Evolutionary conservation across 306 rosid genomes (phyloP).

Genomic region (Quercus suber): DNA sequence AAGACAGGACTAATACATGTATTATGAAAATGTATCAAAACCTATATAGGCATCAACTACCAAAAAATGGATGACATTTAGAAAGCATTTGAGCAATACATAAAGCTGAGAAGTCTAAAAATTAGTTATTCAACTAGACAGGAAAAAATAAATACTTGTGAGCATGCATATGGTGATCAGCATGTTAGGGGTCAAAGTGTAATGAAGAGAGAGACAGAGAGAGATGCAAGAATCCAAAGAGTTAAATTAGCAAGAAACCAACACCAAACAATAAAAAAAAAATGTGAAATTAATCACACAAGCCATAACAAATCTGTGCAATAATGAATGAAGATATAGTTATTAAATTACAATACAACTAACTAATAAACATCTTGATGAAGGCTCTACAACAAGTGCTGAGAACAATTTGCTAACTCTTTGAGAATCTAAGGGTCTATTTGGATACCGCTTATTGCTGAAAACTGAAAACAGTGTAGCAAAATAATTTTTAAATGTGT

Average conservation of each 20-base stretch:
- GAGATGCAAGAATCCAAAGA: background rate
- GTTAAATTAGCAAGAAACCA: background rate
- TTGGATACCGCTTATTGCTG: no score
- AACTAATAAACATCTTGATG: background rate
- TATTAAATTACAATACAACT: background rate
- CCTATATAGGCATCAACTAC: background rate
- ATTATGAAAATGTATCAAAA: background rate
- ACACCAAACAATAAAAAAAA: background rate
- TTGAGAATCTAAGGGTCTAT: background rate
- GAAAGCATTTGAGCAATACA: background rate
- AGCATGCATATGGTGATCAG: background rate
- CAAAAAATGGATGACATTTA: background rate
- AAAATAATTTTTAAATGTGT: no score
- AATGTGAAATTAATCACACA: background rate
- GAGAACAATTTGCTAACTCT: background rate
- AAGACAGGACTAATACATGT: background rate
- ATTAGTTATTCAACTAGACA: background rate
- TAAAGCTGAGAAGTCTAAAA: background rate
- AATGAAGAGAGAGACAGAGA: background rate
- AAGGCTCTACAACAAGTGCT: background rate
- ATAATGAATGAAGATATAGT: background rate
- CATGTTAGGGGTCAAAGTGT: background rate
- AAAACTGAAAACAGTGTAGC: no score
- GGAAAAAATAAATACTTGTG: background rate
- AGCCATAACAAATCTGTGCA: background rate